Base-by-base conservation (phyloP, 164 flowering plant genomes). In the Sextonia rubra region DNA sequence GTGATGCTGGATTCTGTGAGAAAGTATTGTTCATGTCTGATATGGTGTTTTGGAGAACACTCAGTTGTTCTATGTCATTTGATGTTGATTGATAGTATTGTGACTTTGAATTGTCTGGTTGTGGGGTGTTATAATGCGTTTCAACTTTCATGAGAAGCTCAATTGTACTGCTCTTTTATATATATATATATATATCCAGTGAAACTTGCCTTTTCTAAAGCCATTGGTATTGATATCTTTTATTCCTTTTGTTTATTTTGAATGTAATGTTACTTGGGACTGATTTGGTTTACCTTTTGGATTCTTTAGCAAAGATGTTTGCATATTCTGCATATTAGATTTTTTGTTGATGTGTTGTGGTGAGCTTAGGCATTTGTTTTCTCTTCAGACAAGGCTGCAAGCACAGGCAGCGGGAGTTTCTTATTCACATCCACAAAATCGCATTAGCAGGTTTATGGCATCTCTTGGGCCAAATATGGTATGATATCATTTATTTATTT, bases 361-460 rank as follows among this genome's bases (percentile, higher is more conserved):
- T 17, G 44, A 60, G 20, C 65, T 58, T 52, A 30, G 14, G 15
- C 22, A 9, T 30, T 32, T 58, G 17, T 52, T 52, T 75, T 55
- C 3, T 64, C 71, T 55, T 14, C 87, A 94, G 99, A 95, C 97
- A 73, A 90, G 98, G 85, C 80, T 95, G 89, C 99, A 95, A 80
- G 92, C 98, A 24, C 98, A 95, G 80, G 98, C 98, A 29, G 98
- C 99, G 60, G 98, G 97, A 71, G 92, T 81, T 65, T 78, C 80
- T 47, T 89, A 91, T 75, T 85, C 94, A 0, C 90, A 87, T 80
- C 86, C 91, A 29, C 74, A 86, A 14, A 85, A 90, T 69, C 86
- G 84, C 67, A 2, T 82, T 2, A 80, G 78, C 7, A 79, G 85
- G 71, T 86, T 89, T 12, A 88, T 89, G 90, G 80, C 93, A 12